These are phyloP conservation scores for Trichophyton rubrum DNA, from an alignment of 2,329 filamentous ascomycete species.

Conservation along the genomic window DNA sequence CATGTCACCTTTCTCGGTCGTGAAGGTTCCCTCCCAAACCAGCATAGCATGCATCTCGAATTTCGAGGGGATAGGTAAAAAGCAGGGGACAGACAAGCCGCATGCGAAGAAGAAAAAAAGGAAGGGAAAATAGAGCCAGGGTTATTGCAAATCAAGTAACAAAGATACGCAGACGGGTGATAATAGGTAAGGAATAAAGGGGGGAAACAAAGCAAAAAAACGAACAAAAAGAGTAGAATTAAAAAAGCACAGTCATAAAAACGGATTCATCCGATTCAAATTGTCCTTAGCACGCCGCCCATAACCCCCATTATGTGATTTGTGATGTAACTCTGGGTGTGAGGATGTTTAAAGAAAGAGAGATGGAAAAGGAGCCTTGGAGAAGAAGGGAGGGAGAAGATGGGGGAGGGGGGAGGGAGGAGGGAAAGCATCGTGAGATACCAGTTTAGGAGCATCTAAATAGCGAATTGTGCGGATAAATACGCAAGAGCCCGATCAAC, in stretches of 20 bases:
- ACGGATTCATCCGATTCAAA: slow-evolving; percentile 5
- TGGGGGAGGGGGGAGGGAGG: neutral
- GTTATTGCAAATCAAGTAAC: slow-evolving; percentile 1
- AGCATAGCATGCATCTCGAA: neutral
- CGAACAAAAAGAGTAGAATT: neutral
- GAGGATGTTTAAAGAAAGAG: slow-evolving; percentile 1
- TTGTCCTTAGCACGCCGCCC: slow-evolving; percentile 4
- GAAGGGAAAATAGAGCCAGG: neutral
- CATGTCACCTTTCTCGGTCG: neutral
- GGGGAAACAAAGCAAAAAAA: neutral
- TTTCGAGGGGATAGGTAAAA: neutral
- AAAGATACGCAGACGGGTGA: neutral
- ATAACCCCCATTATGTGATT: slow-evolving; percentile 6
- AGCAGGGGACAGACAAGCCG: neutral
- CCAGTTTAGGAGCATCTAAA: neutral
- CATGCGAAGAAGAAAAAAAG: neutral
- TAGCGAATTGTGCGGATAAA: neutral
- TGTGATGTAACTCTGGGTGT: slow-evolving; percentile 3
- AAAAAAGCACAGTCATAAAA: neutral
- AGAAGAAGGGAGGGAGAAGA: neutral
- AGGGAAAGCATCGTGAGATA: slow-evolving; percentile 1
- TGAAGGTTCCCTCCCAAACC: neutral
- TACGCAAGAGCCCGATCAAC: slow-evolving; percentile 1
- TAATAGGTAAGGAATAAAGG: neutral
- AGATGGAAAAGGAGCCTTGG: neutral